Evolutionary conservation across 192 early-diverging fungal genomes (phyloP), one percentile per base, ranked within the genome.

Genomic region (Coemansia sp.): DNA sequence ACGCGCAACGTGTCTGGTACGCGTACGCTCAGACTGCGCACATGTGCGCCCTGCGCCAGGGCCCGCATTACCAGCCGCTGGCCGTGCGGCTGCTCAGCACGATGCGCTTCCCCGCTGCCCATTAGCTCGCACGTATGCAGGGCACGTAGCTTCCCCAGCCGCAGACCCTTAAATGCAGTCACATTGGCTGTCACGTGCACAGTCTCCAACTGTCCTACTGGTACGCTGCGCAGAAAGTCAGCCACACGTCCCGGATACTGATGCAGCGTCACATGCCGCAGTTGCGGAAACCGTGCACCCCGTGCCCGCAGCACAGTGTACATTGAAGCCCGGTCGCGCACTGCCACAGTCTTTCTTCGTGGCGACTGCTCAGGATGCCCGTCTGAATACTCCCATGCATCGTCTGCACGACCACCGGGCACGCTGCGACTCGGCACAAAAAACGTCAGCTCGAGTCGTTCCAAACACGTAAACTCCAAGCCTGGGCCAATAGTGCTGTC

Each of bases 101-200:
- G 31, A 35, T 7, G 31, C 31, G 6, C 64, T 45, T 41, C 65
- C 71, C 5, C 76, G 59, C 27, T 54, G 45, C 17, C 43, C 48
- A 10, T 59, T 35, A 35, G 31, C 31, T 35, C 31, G 31, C 31
- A 35, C 31, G 31, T 35, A 35, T 35, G 31, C 31, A 35, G 31
- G 7, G 31, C 31, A 8, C 31, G 62, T 21, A 79, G 51, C 1
- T 48, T 67, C 8, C 12, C 6, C 21, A 79, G 59, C 10, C 67
- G 49, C 27, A 79, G 17, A 35, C 71, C 71, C 67, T 79, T 79
- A 56, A 59, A 79, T 4, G 57, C 60, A 6, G 67, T 62, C 22
- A 79, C 55, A 52, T 79, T 61, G 37, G 67, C 76, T 11, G 76
- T 62, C 14, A 79, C 67, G 2, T 49, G 39, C 52, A 79, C 59